Percentiles rank a stretch among this genome's conserved stretches.
These are phyloP conservation scores for Trichoderma citrinoviride DNA, from an alignment of 2,329 filamentous ascomycete genomes.

Conservation along the genomic window DNA sequence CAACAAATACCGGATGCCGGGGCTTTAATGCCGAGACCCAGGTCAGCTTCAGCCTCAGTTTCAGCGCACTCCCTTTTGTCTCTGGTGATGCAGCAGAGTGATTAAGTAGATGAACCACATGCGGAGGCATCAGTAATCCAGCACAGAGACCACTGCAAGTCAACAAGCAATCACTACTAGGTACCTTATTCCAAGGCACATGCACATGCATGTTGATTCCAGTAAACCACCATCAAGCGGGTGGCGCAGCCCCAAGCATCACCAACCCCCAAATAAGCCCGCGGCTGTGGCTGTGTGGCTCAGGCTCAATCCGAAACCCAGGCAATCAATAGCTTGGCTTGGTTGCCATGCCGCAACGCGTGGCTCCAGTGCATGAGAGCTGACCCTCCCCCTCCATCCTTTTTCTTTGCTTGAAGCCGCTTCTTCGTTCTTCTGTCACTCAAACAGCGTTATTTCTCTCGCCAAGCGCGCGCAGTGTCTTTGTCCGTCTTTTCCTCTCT, in stretches of 20 bases:
- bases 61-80: too few relatives aligned
- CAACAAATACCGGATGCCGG: not conserved
- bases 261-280: not conserved
- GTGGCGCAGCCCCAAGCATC: conserved; percentile 1
- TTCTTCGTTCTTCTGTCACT: not conserved
- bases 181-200: too few relatives aligned
- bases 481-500: not conserved
- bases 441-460: not conserved
- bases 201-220: not conserved
- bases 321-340: not conserved
- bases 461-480: not conserved
- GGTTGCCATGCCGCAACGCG: conserved; percentile 1
- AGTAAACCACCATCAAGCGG: not conserved
- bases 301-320: not conserved
- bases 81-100: too few relatives aligned
- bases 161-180: too few relatives aligned
- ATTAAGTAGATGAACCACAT: too few relatives aligned
- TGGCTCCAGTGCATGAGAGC: not conserved
- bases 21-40: too few relatives aligned
- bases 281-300: conserved; percentile 4
- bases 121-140: too few relatives aligned
- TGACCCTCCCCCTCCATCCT: not conserved
- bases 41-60: too few relatives aligned
- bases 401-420: not conserved
- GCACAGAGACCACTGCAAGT: not conserved